Evolutionary conservation across 2,329 filamentous ascomycete species (phyloP).

Genomic region (Ophiostoma tasmaniense): DNA sequence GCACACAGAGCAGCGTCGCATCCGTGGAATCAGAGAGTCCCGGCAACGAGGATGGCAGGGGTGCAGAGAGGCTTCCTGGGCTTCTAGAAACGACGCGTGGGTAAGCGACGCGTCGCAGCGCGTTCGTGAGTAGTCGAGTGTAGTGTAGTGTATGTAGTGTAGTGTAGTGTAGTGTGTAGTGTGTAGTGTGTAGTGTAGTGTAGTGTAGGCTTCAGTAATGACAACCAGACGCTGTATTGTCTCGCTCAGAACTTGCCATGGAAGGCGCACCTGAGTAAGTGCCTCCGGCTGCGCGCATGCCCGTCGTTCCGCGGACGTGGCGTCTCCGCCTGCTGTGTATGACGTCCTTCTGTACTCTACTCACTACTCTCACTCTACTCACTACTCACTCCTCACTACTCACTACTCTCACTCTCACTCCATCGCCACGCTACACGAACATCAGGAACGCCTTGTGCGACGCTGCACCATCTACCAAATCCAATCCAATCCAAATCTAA

Average conservation of each 20-base stretch:
- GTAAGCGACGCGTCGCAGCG: no score
- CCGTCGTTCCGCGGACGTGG: not conserved
- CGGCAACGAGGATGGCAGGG: constrained; percentile 7
- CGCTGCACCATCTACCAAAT: not conserved
- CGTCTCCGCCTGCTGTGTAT: not conserved
- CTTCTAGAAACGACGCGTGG: constrained; percentile 4
- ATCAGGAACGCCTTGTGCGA: not conserved
- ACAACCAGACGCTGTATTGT: no score
- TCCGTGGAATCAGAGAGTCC: not conserved
- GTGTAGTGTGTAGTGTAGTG: no score
- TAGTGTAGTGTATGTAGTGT: no score
- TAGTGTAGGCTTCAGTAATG: no score
- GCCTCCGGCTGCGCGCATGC: not conserved
- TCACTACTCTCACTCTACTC: no score
- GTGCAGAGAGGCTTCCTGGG: constrained; percentile 1
- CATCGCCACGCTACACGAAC: constrained; percentile 2
- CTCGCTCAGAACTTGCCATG: no score
- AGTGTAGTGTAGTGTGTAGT: no score
- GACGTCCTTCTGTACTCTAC: not conserved
- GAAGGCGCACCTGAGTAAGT: no score
- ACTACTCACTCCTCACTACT: not conserved
- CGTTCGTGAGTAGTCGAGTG: no score
- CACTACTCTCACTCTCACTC: no score
- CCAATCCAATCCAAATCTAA: not conserved
- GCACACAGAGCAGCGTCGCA: not conserved